Percentiles rank a stretch among this genome's conserved stretches.
Evolutionary conservation across 2,329 filamentous ascomycete genomes (phyloP).

Genomic region (Hypoxylon sp.): DNA sequence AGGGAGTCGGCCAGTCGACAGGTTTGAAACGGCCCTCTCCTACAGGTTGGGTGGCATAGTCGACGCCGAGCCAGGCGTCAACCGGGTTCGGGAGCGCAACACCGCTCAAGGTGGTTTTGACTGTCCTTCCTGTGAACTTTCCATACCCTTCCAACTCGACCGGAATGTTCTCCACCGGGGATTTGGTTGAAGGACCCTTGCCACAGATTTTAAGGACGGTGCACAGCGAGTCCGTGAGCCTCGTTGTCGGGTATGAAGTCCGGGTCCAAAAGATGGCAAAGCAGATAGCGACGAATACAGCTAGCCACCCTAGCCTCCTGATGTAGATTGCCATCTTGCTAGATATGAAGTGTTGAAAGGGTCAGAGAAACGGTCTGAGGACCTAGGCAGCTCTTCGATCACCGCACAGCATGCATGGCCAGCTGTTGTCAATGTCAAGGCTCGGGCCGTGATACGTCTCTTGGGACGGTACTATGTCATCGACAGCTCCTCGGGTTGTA

Average conservation of each 20-base stretch:
- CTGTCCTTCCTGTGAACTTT: slow-evolving; percentile 49
- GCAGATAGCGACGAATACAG: slow-evolving; percentile 26
- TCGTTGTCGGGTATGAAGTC: slow-evolving; percentile 21
- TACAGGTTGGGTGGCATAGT: slow-evolving; percentile 54
- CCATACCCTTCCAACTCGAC: slow-evolving; percentile 50
- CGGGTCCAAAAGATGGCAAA: slow-evolving; percentile 27
- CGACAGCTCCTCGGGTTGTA: not conserved
- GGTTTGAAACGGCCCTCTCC: slow-evolving; percentile 52
- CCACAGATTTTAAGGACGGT: slow-evolving; percentile 16
- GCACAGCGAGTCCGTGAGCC: slow-evolving; percentile 18
- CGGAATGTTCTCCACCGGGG: slow-evolving; percentile 17
- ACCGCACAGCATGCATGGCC: slow-evolving; percentile 4
- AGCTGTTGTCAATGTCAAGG: slow-evolving; percentile 14
- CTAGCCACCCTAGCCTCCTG: slow-evolving; percentile 23
- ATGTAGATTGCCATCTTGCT: slow-evolving; percentile 20
- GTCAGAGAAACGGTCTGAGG: not conserved
- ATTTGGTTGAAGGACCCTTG: not conserved
- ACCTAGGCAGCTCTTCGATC: slow-evolving; percentile 7
- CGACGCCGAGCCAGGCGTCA: slow-evolving; percentile 58
- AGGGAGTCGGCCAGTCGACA: slow-evolving; percentile 50
- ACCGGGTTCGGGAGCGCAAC: slow-evolving; percentile 46
- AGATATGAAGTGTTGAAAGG: not conserved
- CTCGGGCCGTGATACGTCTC: not conserved
- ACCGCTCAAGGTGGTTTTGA: slow-evolving; percentile 48
- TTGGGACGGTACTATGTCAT: not conserved